Conservation (phyloP, 2,329 filamentous ascomycete species). For the Pseudogymnoascus destructans region DNA sequence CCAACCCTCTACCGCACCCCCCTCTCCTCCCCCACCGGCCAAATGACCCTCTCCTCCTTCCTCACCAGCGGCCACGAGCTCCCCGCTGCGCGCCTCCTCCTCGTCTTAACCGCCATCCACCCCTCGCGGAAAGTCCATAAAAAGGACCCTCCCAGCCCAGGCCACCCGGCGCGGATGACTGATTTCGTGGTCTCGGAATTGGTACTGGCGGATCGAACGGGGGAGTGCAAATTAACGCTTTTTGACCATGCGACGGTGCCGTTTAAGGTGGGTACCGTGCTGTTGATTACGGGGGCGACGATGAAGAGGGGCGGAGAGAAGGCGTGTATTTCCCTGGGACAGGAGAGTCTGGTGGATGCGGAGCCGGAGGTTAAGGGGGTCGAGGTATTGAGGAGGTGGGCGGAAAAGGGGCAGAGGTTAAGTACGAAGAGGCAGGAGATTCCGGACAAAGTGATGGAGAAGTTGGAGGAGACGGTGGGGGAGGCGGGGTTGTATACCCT, state of each 20-base stretch:
- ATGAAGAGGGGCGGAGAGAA: slow-evolving; percentile 8
- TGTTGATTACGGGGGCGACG: neutral
- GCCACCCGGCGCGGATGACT: neutral
- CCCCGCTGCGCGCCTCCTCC: slow-evolving; percentile 1
- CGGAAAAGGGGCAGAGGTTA: slow-evolving; percentile 34
- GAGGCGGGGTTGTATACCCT: slow-evolving; percentile 30
- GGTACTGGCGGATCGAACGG: neutral
- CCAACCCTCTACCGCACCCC: slow-evolving; percentile 34
- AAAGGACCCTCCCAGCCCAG: neutral
- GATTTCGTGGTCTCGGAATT: neutral
- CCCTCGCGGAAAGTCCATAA: neutral
- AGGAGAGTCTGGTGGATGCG: slow-evolving; percentile 39
- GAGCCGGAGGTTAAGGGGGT: slow-evolving; percentile 41
- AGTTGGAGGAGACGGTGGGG: slow-evolving; percentile 24
- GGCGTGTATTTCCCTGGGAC: slow-evolving; percentile 27
- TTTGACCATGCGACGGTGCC: neutral
- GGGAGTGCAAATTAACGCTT: neutral
- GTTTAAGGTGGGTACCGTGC: neutral
- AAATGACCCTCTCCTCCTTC: slow-evolving; percentile 32
- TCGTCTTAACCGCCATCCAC: neutral
- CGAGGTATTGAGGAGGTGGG: slow-evolving; percentile 38
- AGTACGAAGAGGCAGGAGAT: slow-evolving; percentile 39
- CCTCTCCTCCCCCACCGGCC: slow-evolving; percentile 29
- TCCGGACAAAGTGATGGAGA: slow-evolving; percentile 31
- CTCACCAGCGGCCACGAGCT: slow-evolving; percentile 41